Evolutionary conservation across 2,329 filamentous ascomycete genomes (phyloP).

Genomic region (Triangularia setosa): DNA sequence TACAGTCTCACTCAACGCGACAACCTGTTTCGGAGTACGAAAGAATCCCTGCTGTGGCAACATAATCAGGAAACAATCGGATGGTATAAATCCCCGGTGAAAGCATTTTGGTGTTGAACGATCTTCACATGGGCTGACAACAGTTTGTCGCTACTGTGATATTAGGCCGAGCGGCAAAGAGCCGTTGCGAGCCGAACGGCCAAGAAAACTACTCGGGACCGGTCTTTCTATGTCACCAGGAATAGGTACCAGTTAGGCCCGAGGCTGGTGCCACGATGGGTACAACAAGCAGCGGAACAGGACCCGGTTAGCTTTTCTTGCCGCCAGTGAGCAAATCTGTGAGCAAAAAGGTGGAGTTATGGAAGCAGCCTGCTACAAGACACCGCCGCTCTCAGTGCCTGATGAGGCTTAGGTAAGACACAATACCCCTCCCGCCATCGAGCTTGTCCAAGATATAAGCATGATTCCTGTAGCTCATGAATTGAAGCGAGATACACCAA

Average conservation of each 20-base stretch:
- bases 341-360: background rate
- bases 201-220: background rate
- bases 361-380: background rate
- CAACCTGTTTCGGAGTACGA: background rate
- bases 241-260: background rate
- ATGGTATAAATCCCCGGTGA: background rate
- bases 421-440: background rate
- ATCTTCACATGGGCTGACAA: background rate
- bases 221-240: background rate
- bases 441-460: background rate
- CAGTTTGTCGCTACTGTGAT: background rate
- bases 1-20: background rate
- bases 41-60: background rate
- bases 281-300: background rate
- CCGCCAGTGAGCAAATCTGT: background rate
- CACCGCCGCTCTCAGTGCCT: background rate
- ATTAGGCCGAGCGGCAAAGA: background rate
- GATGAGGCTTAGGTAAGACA: background rate
- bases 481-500: background rate
- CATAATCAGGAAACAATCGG: background rate
- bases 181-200: background rate
- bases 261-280: background rate
- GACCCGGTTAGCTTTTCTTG: background rate
- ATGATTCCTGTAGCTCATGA: background rate
- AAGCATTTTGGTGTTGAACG: background rate